These are phyloP conservation scores for Purshia tridentata DNA, from an alignment of 306 rosid species.

Conservation along the genomic window DNA sequence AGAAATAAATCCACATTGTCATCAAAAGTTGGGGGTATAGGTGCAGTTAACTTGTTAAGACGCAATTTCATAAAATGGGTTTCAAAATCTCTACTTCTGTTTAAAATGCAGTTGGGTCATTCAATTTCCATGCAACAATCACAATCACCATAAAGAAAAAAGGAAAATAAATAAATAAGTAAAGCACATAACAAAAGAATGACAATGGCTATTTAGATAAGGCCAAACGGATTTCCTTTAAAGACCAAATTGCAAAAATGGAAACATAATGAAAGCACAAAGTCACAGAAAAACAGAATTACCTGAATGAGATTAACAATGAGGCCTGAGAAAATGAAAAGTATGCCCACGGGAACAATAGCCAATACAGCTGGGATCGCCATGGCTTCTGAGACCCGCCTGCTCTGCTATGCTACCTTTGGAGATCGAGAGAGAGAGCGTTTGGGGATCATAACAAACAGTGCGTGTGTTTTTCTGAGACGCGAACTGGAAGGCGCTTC, in stretches of 20 bases:
- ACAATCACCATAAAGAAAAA: neutral
- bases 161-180: no score
- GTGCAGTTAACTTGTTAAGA: neutral
- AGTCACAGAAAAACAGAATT: neutral
- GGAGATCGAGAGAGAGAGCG: conserved; percentile 1
- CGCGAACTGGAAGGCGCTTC: conserved; percentile 16
- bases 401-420: conserved; percentile 2
- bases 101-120: neutral
- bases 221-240: neutral
- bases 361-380: conserved; percentile 65
- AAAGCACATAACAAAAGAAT: neutral
- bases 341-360: conserved; percentile 62
- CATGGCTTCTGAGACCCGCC: conserved; percentile 38
- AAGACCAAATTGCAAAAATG: neutral
- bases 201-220: neutral
- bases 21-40: no score
- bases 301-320: conserved; percentile 75
- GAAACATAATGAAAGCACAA: neutral
- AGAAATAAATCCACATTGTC: no score
- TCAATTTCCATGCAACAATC: conserved; percentile 4
- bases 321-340: conserved; percentile 79
- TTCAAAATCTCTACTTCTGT: neutral
- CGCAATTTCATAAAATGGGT: neutral
- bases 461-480: neutral
- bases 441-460: conserved; percentile 8